Conservation (phyloP, 1,284 basidiomycete species). For the Melampsora larici-populina region DNA sequence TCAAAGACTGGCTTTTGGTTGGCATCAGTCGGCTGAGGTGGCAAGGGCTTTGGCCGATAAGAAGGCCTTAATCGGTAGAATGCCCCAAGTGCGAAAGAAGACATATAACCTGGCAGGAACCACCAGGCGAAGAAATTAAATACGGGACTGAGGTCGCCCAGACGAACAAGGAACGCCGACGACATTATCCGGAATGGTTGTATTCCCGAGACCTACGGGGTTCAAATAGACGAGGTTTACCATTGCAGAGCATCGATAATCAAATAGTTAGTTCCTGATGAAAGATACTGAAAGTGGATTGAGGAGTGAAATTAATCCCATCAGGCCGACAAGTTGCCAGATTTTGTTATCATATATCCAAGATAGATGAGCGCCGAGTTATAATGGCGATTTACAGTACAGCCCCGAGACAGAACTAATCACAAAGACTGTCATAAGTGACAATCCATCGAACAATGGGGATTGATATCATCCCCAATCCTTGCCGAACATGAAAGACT, state of each 20-base stretch:
- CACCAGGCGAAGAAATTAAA: slow-evolving; percentile 34
- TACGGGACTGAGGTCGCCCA: slow-evolving; percentile 30
- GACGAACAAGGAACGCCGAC: slow-evolving; percentile 6
- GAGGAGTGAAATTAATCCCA: not conserved
- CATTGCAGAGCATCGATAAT: not conserved
- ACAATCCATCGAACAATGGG: not conserved
- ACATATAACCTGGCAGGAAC: slow-evolving; percentile 29
- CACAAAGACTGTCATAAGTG: no score
- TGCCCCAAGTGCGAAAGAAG: not conserved
- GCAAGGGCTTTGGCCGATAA: slow-evolving; percentile 5
- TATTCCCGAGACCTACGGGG: not conserved
- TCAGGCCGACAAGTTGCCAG: not conserved
- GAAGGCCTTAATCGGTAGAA: slow-evolving; percentile 21
- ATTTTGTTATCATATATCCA: not conserved
- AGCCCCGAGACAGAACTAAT: no score
- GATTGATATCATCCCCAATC: not conserved
- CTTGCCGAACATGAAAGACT: not conserved
- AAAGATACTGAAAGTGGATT: not conserved
- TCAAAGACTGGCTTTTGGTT: slow-evolving; percentile 25
- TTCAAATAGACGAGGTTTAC: no score
- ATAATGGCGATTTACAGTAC: no score
- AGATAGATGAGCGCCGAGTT: not conserved
- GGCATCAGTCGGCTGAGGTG: not conserved
- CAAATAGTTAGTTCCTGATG: not conserved
- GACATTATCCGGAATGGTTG: slow-evolving; percentile 4